These are phyloP conservation scores for Rutstroemia sp. DNA, from an alignment of 2,329 filamentous ascomycete species.

Conservation along the genomic window DNA sequence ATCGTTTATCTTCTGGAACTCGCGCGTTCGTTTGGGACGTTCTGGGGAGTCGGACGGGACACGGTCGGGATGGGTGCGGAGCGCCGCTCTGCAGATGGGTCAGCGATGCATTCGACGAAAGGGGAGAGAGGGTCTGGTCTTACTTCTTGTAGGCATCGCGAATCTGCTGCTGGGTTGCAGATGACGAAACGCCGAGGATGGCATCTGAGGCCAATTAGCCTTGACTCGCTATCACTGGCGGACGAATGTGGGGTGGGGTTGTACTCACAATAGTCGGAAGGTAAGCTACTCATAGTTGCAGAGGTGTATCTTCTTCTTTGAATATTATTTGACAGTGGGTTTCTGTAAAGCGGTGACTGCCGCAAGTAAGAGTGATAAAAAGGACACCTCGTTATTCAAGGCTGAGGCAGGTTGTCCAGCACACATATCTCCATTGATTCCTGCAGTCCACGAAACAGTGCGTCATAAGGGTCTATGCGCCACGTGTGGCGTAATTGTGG, in stretches of 20 bases:
- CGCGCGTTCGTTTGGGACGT: constrained; percentile 70
- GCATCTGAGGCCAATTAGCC: constrained; percentile 45
- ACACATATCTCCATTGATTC: not conserved
- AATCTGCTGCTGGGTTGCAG: constrained; percentile 74
- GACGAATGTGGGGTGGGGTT: not conserved
- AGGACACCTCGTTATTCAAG: constrained; percentile 4
- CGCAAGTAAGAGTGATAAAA: not conserved
- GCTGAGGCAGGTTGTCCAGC: not conserved
- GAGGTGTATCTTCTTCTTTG: not conserved
- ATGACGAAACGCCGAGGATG: constrained; percentile 64
- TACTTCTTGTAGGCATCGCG: constrained; percentile 92
- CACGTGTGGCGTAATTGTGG: not conserved
- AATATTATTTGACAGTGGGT: not conserved
- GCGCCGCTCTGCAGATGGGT: constrained; percentile 54
- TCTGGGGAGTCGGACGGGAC: constrained; percentile 80
- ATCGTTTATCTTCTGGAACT: constrained; percentile 88
- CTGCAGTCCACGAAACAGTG: not conserved
- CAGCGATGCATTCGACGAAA: constrained; percentile 2
- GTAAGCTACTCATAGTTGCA: not conserved
- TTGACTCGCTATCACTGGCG: not conserved
- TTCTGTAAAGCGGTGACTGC: not conserved
- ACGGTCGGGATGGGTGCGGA: constrained; percentile 91
- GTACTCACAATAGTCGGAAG: constrained; percentile 35
- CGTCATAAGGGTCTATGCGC: not conserved
- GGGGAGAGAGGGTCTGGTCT: not conserved